A percentile compares a stretch with the other conserved stretches of the same genome.
These are phyloP conservation scores for Beauveria varroae DNA, from an alignment of 2,329 filamentous ascomycete genomes.

Conservation along the genomic window DNA sequence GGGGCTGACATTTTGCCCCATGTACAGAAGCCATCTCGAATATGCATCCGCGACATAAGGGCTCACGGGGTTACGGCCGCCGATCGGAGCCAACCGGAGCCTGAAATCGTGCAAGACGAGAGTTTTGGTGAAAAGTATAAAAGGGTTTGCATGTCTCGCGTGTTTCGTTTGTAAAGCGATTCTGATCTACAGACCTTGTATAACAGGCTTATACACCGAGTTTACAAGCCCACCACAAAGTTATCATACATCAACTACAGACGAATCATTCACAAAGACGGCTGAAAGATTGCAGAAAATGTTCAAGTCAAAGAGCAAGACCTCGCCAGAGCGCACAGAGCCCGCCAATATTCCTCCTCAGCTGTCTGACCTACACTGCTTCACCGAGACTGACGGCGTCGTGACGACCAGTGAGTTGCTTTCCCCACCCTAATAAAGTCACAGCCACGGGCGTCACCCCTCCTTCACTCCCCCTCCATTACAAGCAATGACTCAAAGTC, in stretches of 20 bases:
- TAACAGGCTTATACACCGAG: neutral
- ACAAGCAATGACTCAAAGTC: too few species aligned
- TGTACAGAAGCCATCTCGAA: neutral
- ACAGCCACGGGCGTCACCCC: too few species aligned
- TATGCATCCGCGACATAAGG: neutral
- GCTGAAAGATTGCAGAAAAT: neutral
- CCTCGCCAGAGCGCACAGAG: constrained; percentile 19
- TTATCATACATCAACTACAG: neutral
- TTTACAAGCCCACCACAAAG: neutral
- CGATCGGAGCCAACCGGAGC: neutral
- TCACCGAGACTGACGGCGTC: constrained; percentile 53
- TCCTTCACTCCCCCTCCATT: too few species aligned
- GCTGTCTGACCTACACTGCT: constrained; percentile 46
- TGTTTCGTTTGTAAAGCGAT: neutral
- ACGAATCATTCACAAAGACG: neutral
- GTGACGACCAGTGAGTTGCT: constrained; percentile 42
- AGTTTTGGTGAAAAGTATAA: neutral
- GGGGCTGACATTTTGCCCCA: neutral
- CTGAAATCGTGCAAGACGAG: neutral
- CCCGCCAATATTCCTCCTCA: constrained; percentile 31
- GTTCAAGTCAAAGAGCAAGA: constrained; percentile 16
- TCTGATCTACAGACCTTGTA: neutral
- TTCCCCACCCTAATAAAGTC: neutral
- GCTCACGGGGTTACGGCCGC: neutral
- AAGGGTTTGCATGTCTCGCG: neutral